A percentile compares a stretch with the other conserved stretches of the same genome.
These are phyloP conservation scores for Chalciporus piperatoides DNA, from an alignment of 1,284 basidiomycete species.

Conservation along the genomic window DNA sequence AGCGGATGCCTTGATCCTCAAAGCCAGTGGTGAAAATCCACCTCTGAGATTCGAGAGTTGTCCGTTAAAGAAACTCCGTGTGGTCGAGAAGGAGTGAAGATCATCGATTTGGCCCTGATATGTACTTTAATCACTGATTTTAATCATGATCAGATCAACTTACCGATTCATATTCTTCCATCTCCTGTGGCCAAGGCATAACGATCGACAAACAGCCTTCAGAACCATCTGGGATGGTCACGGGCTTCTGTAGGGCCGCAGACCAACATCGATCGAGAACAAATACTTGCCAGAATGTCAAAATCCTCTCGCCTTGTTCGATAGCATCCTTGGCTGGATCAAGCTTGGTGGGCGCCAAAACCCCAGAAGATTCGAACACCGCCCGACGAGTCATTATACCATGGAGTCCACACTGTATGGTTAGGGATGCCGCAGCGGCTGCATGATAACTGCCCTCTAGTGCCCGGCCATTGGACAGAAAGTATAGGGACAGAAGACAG, in stretches of 20 bases:
- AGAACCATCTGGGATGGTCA: slow-evolving; percentile 48
- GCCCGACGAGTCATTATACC: slow-evolving; percentile 39
- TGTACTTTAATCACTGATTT: slow-evolving; percentile 14
- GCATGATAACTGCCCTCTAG: slow-evolving; percentile 72
- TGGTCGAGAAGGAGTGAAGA: slow-evolving; percentile 50
- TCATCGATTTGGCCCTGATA: slow-evolving; percentile 55
- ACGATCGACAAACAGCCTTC: slow-evolving; percentile 48
- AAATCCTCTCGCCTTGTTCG: slow-evolving; percentile 59
- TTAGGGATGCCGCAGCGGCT: slow-evolving; percentile 62
- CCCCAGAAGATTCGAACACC: slow-evolving; percentile 34
- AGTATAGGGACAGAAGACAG: slow-evolving; percentile 69
- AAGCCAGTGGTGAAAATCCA: slow-evolving; percentile 57
- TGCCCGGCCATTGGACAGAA: slow-evolving; percentile 66
- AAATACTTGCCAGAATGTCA: slow-evolving; percentile 71
- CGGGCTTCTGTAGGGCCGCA: slow-evolving; percentile 53
- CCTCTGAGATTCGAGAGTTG: slow-evolving; percentile 45
- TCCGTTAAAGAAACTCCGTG: slow-evolving; percentile 58
- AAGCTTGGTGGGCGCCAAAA: slow-evolving; percentile 44
- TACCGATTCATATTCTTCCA: slow-evolving; percentile 58
- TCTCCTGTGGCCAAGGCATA: slow-evolving; percentile 63
- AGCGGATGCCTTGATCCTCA: slow-evolving; percentile 72
- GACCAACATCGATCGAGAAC: slow-evolving; percentile 67
- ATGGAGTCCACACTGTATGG: slow-evolving; percentile 65
- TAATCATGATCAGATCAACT: slow-evolving; percentile 20
- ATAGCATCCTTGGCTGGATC: slow-evolving; percentile 53